Evolutionary conservation across 208 protist species (phyloP).

Genomic region (Naegleria lovaniensis): DNA sequence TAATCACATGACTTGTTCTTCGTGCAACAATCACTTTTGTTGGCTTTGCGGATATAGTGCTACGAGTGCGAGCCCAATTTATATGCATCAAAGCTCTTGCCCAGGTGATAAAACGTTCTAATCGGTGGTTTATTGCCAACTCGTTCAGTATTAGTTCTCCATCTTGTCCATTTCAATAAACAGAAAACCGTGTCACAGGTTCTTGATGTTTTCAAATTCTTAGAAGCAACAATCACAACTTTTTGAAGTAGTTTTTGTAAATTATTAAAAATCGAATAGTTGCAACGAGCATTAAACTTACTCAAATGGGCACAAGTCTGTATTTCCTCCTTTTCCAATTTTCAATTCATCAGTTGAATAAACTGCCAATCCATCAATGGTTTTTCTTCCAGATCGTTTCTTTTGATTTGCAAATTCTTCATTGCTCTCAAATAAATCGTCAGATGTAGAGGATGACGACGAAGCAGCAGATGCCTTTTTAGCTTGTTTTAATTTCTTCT

Average conservation of each 20-base stretch:
- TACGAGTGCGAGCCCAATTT: neutral
- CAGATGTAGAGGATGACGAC: neutral
- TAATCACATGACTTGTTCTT: neutral
- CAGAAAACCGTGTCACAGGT: too few species aligned
- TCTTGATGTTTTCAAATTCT: too few species aligned
- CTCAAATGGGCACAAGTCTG: conserved; percentile 12
- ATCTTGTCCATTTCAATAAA: too few species aligned
- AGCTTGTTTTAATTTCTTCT: neutral
- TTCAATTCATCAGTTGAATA: neutral
- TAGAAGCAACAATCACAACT: neutral
- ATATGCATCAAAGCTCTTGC: neutral
- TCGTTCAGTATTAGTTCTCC: too few species aligned
- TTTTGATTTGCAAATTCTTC: conserved; percentile 14
- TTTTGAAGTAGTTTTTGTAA: too few species aligned
- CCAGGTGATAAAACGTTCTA: neutral
- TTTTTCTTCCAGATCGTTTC: neutral
- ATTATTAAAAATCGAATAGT: too few species aligned
- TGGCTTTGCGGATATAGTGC: neutral
- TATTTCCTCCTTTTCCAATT: conserved; percentile 20
- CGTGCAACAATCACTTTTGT: neutral
- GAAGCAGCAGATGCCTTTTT: neutral
- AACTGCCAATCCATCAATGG: neutral
- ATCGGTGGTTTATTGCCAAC: neutral
- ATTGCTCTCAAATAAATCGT: neutral
- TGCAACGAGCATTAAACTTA: too few species aligned